Evolutionary conservation across 2,329 filamentous ascomycete species (phyloP).

Genomic region (Colletotrichum theobromicola): DNA sequence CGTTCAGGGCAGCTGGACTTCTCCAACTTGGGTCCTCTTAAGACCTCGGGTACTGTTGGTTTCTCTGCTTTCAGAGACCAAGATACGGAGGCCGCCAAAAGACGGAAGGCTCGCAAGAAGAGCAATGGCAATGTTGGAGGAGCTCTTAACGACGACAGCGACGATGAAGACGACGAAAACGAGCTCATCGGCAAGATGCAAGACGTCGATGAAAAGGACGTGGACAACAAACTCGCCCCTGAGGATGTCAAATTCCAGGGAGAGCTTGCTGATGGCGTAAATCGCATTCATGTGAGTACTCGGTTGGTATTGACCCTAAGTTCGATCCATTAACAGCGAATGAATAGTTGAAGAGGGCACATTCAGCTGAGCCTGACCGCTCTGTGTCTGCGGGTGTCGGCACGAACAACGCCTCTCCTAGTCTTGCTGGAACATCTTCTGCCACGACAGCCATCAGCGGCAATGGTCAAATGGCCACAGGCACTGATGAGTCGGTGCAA

Average conservation of each 20-base stretch:
- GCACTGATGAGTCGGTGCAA: background rate
- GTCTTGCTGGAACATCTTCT: background rate
- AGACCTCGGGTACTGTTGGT: constrained; percentile 85
- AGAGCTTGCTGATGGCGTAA: constrained; percentile 80
- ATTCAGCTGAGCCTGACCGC: constrained; percentile 73
- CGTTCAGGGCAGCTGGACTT: constrained; percentile 87
- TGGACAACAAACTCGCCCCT: constrained; percentile 63
- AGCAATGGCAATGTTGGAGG: constrained; percentile 59
- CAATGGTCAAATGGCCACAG: background rate
- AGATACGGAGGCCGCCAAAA: constrained; percentile 58
- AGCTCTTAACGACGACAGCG: constrained; percentile 74
- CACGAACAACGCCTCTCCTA: background rate
- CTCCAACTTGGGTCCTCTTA: constrained; percentile 81
- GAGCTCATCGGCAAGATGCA: constrained; percentile 69
- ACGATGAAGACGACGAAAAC: constrained; percentile 71
- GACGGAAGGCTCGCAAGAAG: constrained; percentile 67
- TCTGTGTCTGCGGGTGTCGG: background rate
- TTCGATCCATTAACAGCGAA: background rate
- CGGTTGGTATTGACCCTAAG: background rate
- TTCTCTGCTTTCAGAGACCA: constrained; percentile 87
- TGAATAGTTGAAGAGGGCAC: constrained; percentile 77
- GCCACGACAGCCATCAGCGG: background rate
- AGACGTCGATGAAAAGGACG: constrained; percentile 67
- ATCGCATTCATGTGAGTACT: constrained; percentile 75
- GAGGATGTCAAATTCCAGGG: constrained; percentile 76